Base-by-base conservation (phyloP, 169 alveolate genomes). In the Toxoplasma gondii region DNA sequence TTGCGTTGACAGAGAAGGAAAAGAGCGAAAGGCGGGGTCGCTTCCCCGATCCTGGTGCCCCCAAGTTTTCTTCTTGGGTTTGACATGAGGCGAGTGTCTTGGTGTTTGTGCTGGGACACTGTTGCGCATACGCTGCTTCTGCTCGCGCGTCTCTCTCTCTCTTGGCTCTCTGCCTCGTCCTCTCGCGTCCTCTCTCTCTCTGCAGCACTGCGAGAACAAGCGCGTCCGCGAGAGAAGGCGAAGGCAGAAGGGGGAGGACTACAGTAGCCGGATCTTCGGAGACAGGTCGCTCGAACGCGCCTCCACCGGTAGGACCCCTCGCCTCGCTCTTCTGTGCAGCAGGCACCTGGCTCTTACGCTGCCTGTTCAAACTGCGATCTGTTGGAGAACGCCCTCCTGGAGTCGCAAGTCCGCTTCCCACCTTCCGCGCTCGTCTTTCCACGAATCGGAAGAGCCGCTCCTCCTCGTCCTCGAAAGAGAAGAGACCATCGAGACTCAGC, bases 161-260 rank as follows among this genome's bases (percentile, higher is more conserved):
- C 58, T 49, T 49, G 4, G 84, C 84, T 17, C 84, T 74, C 84
- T 74, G 39, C 49, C n/a, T n/a, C 49, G 45, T 24, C 44, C 27
- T 12, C 49, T 9, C 39, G 24, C 49, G 45, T 1, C 84, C 27
- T 12, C 49, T 9, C 39, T 36, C 84, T 17, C 84, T 22, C 44
- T 31, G 45, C 39, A 74, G 45, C 9, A n/a, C 84, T 1, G 84
- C 44, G 24, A 36, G 43, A 12, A 74, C 44, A 10, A 74, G 84
- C 44, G 44, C 84, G 44, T 82, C 90, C 17, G 90, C 2, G 36
- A 43, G 69, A 36, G 90, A 82, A 29, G 90, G 64, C 38, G 34
- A 43, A 82, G 90, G 90, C 12, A 82, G 64, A 27, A 82, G 90
- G 24, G 90, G 88, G n/a, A 81, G 54, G 19, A 53, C 27, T 19